Evolutionary conservation across 2,329 filamentous ascomycete species (phyloP).

Genomic region (Phialemoniopsis sp.): DNA sequence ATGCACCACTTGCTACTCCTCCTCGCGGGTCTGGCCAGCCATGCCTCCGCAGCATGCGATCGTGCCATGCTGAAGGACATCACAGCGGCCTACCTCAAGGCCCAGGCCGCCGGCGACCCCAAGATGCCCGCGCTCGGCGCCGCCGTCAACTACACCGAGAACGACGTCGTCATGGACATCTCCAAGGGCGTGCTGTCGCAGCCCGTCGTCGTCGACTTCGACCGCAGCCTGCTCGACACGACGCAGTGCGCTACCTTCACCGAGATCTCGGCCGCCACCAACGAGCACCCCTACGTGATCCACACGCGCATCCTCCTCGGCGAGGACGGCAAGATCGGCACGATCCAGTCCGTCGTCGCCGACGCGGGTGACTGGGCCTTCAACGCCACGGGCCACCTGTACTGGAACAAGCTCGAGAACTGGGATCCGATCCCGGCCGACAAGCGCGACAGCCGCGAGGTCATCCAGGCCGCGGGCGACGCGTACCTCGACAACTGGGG

Average conservation of each 20-base stretch:
- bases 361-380: conserved; percentile 11
- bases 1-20: too few relatives aligned
- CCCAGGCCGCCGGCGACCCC: conserved; percentile 10
- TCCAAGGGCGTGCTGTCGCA: conserved; percentile 12
- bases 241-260: conserved; percentile 14
- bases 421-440: conserved; percentile 9
- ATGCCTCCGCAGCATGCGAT: conserved; percentile 13
- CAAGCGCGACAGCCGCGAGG: conserved; percentile 11
- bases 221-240: conserved; percentile 14
- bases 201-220: conserved; percentile 14
- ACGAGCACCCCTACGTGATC: conserved; percentile 14
- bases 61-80: conserved; percentile 11
- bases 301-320: conserved; percentile 7
- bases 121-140: conserved; percentile 5
- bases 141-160: conserved; percentile 14
- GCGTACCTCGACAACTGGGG: conserved; percentile 10
- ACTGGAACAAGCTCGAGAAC: conserved; percentile 6
- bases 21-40: conserved; percentile 4
- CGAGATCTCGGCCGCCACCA: conserved; percentile 10
- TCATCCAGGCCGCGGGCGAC: conserved; percentile 8
- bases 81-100: conserved; percentile 14
- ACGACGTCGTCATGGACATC: conserved; percentile 12
- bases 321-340: conserved; percentile 6
- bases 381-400: conserved; percentile 7
- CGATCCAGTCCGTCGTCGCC: conserved; percentile 6